Conservation (phyloP, 2,329 filamentous ascomycete genomes). For the Macroventuria anomochaeta region DNA sequence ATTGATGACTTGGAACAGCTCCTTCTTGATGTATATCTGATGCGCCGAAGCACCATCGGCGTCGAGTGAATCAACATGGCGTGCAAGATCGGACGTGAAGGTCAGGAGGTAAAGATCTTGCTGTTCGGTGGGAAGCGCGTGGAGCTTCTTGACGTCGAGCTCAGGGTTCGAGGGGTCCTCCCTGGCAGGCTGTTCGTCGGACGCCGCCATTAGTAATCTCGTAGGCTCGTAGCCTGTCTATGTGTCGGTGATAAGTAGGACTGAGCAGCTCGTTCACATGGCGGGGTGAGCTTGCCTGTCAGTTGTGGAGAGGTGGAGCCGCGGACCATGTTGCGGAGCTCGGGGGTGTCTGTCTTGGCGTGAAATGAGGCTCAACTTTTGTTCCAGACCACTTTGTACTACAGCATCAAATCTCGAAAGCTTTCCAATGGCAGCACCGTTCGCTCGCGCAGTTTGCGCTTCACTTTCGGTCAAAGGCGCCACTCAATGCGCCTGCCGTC, state of each 20-base stretch:
- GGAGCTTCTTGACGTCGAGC: constrained; percentile 88
- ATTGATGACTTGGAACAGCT: constrained; percentile 91
- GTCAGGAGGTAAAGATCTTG: constrained; percentile 93
- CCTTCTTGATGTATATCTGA: constrained; percentile 90
- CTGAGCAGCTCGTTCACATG: constrained; percentile 28
- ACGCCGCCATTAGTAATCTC: constrained; percentile 34
- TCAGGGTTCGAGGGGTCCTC: constrained; percentile 66
- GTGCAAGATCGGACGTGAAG: constrained; percentile 81
- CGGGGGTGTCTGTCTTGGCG: constrained; percentile 39
- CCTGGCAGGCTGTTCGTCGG: constrained; percentile 42
- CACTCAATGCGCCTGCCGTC: constrained; percentile 30
- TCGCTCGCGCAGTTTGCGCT: constrained; percentile 27
- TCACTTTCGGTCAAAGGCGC: constrained; percentile 16
- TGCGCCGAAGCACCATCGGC: constrained; percentile 84
- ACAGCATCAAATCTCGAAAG: background rate
- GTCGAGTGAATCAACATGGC: constrained; percentile 76
- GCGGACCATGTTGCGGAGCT: constrained; percentile 24
- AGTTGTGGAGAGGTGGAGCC: constrained; percentile 29
- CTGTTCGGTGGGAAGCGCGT: constrained; percentile 88
- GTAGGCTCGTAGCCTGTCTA: constrained; percentile 19
- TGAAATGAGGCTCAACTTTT: constrained; percentile 27
- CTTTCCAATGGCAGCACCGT: constrained; percentile 31
- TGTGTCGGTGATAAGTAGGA: constrained; percentile 9
- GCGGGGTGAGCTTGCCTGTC: constrained; percentile 25
- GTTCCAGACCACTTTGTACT: constrained; percentile 10